phyloP scores from a whole-genome alignment of 2,329 filamentous ascomycete genomes.

The Aspergillus quadricinctus region DNA sequence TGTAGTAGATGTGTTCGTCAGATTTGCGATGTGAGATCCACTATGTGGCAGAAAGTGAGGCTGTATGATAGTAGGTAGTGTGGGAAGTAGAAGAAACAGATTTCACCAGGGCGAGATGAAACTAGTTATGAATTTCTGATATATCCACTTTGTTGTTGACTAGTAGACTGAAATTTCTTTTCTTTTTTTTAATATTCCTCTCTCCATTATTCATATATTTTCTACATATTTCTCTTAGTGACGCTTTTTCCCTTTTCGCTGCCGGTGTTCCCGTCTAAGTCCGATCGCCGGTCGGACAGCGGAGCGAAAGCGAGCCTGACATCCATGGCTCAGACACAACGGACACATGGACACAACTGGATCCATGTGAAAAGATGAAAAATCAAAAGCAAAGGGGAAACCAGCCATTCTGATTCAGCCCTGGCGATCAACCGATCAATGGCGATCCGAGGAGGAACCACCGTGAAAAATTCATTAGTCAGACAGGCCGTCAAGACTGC shows the following conservation, averaged over 20 bases:
- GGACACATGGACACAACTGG: background rate
- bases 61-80: background rate
- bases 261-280: constrained; percentile 8
- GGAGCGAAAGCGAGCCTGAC: background rate
- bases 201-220: constrained; percentile 1
- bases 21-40: background rate
- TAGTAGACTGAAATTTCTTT: constrained; percentile 8
- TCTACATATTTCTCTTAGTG: constrained; percentile 2
- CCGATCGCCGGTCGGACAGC: constrained; percentile 12
- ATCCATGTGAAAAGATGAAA: background rate
- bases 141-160: constrained; percentile 16
- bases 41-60: background rate
- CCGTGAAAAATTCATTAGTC: background rate
- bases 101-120: constrained; percentile 3
- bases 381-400: constrained; percentile 5
- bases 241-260: constrained; percentile 6
- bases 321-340: background rate
- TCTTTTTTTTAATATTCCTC: constrained; percentile 4
- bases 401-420: constrained; percentile 7
- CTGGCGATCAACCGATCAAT: constrained; percentile 4
- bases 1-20: background rate
- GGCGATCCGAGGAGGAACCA: constrained; percentile 3
- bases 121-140: constrained; percentile 13
- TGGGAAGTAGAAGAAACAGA: constrained; percentile 1
- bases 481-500: background rate